These are phyloP conservation scores for Rhizoclosmatium globosum DNA, from an alignment of 192 early-diverging fungal genomes.

Conservation along the genomic window DNA sequence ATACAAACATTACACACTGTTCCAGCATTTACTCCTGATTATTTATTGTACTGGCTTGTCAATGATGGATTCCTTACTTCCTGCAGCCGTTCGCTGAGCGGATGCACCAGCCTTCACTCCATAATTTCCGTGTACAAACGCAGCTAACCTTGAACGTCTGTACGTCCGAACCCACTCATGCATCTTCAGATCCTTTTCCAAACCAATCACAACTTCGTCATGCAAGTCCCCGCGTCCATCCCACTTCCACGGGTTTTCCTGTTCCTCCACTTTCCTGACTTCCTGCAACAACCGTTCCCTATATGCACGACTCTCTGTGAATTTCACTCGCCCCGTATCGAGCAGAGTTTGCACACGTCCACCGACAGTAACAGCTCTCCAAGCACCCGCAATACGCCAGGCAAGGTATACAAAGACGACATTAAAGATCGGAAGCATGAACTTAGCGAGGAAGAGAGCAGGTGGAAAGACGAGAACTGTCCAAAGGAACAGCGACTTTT, in stretches of 20 bases:
- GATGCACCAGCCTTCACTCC: no score
- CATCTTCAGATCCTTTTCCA: slow-evolving; percentile 50
- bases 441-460: slow-evolving; percentile 51
- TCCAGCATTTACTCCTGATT: no score
- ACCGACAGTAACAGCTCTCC: slow-evolving; percentile 43
- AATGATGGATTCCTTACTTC: no score
- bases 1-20: no score
- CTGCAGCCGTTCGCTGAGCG: no score
- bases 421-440: slow-evolving; percentile 47
- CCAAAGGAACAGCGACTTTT: slow-evolving; percentile 42
- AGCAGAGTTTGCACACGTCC: slow-evolving; percentile 45
- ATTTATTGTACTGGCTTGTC: no score
- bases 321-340: slow-evolving; percentile 43
- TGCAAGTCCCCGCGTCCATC: slow-evolving; percentile 48
- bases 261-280: neutral
- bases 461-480: slow-evolving; percentile 43
- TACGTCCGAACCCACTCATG: slow-evolving; percentile 52
- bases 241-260: slow-evolving; percentile 42
- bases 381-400: slow-evolving; percentile 52
- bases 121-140: neutral
- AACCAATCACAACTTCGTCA: slow-evolving; percentile 52
- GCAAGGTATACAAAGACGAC: slow-evolving; percentile 56
- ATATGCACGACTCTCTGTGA: slow-evolving; percentile 45
- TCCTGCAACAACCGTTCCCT: slow-evolving; percentile 20
- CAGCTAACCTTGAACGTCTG: slow-evolving; percentile 49